Percentiles rank a stretch among this genome's conserved stretches.
These are phyloP conservation scores for Epichloe hybrida DNA, from an alignment of 2,329 filamentous ascomycete species.

Conservation along the genomic window DNA sequence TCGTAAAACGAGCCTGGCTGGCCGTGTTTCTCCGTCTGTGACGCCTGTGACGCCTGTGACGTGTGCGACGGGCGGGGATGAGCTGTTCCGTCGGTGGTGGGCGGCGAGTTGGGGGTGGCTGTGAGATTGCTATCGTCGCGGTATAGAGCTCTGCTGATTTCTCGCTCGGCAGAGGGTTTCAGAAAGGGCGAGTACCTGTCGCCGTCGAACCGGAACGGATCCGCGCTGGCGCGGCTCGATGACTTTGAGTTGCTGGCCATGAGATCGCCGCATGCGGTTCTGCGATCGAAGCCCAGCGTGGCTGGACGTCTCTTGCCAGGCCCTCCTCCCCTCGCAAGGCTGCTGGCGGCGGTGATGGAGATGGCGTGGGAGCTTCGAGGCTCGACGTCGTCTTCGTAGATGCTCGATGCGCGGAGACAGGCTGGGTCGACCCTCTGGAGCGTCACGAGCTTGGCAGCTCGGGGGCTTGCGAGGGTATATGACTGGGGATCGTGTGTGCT, in stretches of 20 bases:
- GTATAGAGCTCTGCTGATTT: conserved; percentile 28
- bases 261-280: not conserved
- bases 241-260: conserved; percentile 14
- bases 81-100: not conserved
- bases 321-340: not conserved
- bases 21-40: not conserved
- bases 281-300: conserved; percentile 4
- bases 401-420: conserved; percentile 2
- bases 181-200: conserved; percentile 24
- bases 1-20: conserved; percentile 22
- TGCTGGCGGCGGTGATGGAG: not conserved
- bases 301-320: conserved; percentile 4
- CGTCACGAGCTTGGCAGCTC: not conserved
- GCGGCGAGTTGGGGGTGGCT: not conserved
- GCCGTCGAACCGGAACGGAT: conserved; percentile 34
- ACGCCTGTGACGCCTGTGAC: too few species aligned
- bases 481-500: not conserved
- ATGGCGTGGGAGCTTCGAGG: not conserved
- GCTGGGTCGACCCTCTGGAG: not conserved
- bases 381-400: conserved; percentile 1
- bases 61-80: too few species aligned
- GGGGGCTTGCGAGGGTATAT: not conserved
- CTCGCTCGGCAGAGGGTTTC: conserved; percentile 25
- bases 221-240: conserved; percentile 22
- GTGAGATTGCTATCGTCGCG: conserved; percentile 13